Base-by-base conservation (phyloP, 208 protist genomes). In the Leishmania gerbilli region DNA sequence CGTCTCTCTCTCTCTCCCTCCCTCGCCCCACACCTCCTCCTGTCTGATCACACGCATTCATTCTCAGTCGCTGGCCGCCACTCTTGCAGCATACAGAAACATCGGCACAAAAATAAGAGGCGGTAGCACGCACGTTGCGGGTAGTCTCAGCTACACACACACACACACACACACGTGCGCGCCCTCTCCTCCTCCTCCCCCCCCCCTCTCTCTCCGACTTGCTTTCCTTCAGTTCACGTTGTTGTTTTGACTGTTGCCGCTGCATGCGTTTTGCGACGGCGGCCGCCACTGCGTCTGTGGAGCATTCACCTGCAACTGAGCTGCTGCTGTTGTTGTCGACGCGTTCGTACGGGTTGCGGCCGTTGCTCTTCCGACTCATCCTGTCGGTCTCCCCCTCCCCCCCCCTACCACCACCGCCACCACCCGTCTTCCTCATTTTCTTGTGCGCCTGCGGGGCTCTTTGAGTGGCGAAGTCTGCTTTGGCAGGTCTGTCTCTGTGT, bases 361-460 rank as follows among this genome's bases (percentile, higher is more conserved):
- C 51, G 9, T 15, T 13, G 17, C 15, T 7, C 51, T 64, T 64
- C 58, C n/a, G 27, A 64, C n/a, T 31, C 27, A 64, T 64, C 11
- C 58, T 34, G 1, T 27, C 0, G 27, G 7, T 34, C n/a, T 34
- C 58, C 58, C 9, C 40, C 40, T 42, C 40, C 40, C 40, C 42
- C 40, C 40, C 1, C 34, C 34, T 37, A 37, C 40, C 1, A 42
- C 40, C 40, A 42, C 42, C 42, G 9, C 42, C 58, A 31, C 58
- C 0, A 19, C 24, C 21, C 21, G 27, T 64, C 58, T 64, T 9
- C 56, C 49, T 62, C 65, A 15, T 21, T 55, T 55, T 55, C 51
- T 77, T 77, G 74, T 27, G n/a, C 27, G 77, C 78, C 51, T 56
- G 60, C 15, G 8, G n/a, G 49, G 49, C 49, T 53, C 49, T 53